A percentile compares a stretch with the other conserved stretches of the same genome.
phyloP scores from a whole-genome alignment of 768 basidiomycete genomes.

The Antrodiella citrinella region DNA sequence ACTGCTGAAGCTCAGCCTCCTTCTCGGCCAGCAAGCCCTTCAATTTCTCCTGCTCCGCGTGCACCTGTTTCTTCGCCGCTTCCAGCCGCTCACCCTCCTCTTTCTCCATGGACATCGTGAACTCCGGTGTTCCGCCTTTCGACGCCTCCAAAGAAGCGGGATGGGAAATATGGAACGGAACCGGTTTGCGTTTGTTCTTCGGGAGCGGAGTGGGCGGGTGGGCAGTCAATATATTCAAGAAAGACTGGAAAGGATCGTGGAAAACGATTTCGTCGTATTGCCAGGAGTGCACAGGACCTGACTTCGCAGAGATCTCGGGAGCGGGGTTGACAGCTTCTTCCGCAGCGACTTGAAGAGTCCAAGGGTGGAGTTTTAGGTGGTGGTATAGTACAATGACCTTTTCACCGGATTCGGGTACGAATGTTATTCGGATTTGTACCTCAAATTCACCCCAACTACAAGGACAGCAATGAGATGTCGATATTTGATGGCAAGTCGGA shows the following conservation, averaged over 20 bases:
- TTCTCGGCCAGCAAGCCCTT: conserved; percentile 59
- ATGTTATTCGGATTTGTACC: conserved; percentile 85
- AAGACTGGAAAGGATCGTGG: conserved; percentile 82
- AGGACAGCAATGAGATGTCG: neutral
- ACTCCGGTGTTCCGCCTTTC: conserved; percentile 69
- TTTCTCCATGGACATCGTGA: conserved; percentile 75
- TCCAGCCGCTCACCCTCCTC: conserved; percentile 80
- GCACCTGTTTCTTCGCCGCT: conserved; percentile 58
- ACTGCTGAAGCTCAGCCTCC: conserved; percentile 70
- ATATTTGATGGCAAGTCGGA: neutral
- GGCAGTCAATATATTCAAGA: conserved; percentile 72
- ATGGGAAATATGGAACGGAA: conserved; percentile 54
- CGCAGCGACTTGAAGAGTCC: conserved; percentile 51
- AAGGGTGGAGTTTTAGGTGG: conserved; percentile 92
- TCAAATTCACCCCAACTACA: conserved; percentile 98
- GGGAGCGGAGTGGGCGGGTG: conserved; percentile 82
- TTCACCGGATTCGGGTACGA: conserved; percentile 83
- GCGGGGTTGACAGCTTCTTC: conserved; percentile 63
- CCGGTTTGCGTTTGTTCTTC: conserved; percentile 46
- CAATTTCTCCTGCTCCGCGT: conserved; percentile 74
- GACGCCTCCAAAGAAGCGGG: conserved; percentile 58
- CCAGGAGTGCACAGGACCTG: conserved; percentile 89
- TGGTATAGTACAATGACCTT: conserved; percentile 85
- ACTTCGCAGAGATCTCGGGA: conserved; percentile 55
- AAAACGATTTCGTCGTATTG: conserved; percentile 99